phyloP scores from a whole-genome alignment of 441 rosid species.

The Lepidium campestre region DNA sequence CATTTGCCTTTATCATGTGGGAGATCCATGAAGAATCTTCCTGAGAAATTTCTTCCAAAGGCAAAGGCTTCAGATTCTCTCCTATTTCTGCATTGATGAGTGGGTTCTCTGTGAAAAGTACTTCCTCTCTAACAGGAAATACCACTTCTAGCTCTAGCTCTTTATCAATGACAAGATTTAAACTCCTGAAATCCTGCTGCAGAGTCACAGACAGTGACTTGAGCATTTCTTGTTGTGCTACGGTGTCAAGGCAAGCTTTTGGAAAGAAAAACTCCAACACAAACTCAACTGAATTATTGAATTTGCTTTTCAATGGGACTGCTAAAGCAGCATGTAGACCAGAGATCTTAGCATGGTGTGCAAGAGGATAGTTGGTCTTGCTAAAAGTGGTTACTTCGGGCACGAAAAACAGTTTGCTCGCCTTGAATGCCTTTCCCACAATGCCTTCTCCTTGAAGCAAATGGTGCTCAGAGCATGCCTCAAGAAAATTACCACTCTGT shows the following conservation, averaged over 20 bases:
- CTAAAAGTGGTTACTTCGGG: constrained; percentile 50
- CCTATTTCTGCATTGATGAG: constrained; percentile 15
- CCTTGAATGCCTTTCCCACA: constrained; percentile 64
- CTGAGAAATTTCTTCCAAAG: constrained; percentile 27
- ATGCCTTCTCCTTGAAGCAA: constrained; percentile 66
- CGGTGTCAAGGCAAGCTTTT: constrained; percentile 38
- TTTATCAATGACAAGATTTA: constrained; percentile 39
- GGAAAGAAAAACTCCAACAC: constrained; percentile 80
- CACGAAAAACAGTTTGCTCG: constrained; percentile 49
- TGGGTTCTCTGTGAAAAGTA: constrained; percentile 24
- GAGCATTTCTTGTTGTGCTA: constrained; percentile 43
- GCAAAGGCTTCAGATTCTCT: constrained; percentile 15
- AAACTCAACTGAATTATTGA: constrained; percentile 48
- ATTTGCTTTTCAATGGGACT: constrained; percentile 44
- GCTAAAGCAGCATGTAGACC: constrained; percentile 62
- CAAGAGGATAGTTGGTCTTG: constrained; percentile 63
- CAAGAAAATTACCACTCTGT: constrained; percentile 41
- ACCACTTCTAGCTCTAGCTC: constrained; percentile 43
- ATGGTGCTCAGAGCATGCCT: constrained; percentile 81
- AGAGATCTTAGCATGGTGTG: constrained; percentile 81
- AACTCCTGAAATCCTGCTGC: constrained; percentile 47
- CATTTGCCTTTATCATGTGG: constrained; percentile 47
- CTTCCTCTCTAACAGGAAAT: constrained; percentile 34
- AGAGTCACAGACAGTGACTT: constrained; percentile 38
- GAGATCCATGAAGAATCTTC: constrained; percentile 56